Percentiles rank a stretch among this genome's conserved stretches.
Evolutionary conservation across 1,284 basidiomycete species (phyloP).

Genomic region (Rhodotorula sp.): DNA sequence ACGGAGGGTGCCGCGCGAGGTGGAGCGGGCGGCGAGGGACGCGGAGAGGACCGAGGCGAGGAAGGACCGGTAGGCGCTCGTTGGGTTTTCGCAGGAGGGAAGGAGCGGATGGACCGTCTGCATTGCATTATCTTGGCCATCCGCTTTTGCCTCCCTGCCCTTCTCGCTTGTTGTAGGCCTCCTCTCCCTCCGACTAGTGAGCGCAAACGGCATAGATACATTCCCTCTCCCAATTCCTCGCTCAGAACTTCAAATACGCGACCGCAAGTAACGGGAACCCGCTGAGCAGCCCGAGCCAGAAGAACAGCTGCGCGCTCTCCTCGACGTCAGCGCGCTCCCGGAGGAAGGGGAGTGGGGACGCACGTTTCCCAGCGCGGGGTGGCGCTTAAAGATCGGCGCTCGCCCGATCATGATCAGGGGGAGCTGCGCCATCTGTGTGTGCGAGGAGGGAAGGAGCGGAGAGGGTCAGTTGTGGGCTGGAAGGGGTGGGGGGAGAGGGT

Average conservation of each 20-base stretch:
- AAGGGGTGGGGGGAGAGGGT: too few relatives aligned
- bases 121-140: neutral
- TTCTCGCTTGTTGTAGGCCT: neutral
- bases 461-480: too few relatives aligned
- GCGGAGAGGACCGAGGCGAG: neutral
- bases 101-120: neutral
- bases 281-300: constrained; percentile 80
- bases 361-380: constrained; percentile 66
- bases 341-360: neutral
- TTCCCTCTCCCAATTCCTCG: neutral
- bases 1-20: neutral
- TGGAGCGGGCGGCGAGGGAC: neutral
- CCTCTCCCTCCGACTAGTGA: neutral
- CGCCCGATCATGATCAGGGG: constrained; percentile 84
- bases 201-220: neutral
- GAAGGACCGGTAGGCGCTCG: constrained; percentile 6
- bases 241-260: constrained; percentile 56
- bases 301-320: constrained; percentile 61
- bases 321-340: too few relatives aligned
- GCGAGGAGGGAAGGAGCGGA: neutral
- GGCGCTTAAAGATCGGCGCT: constrained; percentile 71
- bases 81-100: neutral
- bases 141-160: too few relatives aligned
- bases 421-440: constrained; percentile 77
- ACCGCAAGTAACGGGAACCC: constrained; percentile 93